Evolutionary conservation across 2,329 filamentous ascomycete genomes (phyloP).

Genomic region (Biscogniauxia marginata): DNA sequence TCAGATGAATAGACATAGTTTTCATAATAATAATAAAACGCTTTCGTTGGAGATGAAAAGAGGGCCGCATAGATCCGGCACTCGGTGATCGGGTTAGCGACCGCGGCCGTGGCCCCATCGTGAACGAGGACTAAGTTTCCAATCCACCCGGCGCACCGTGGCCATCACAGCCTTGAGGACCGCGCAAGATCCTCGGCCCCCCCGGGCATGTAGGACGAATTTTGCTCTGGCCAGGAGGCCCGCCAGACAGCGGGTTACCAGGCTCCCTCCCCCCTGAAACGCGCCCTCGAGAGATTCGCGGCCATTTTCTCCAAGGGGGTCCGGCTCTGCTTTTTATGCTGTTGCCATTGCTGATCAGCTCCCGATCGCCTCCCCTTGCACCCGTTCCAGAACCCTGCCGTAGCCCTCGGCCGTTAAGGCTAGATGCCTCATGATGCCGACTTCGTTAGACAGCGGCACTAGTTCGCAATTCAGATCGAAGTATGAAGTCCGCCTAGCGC

Average conservation of each 20-base stretch:
- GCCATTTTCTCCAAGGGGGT: conserved; percentile 2
- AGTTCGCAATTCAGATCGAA: conserved; percentile 51
- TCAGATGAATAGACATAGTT: too few relatives aligned
- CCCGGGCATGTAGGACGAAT: conserved; percentile 5
- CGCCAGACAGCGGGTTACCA: conserved; percentile 6
- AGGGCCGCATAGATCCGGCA: too few relatives aligned
- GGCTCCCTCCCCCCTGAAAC: conserved; percentile 2
- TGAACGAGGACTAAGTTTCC: too few relatives aligned
- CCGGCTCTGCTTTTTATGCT: neutral
- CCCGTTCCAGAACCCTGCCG: conserved; percentile 36
- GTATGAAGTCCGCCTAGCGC: conserved; percentile 50
- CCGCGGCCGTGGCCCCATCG: too few relatives aligned
- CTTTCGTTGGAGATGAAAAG: too few relatives aligned
- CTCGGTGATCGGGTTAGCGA: too few relatives aligned
- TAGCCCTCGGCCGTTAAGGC: conserved; percentile 64
- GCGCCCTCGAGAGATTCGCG: conserved; percentile 5
- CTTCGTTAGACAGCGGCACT: conserved; percentile 26
- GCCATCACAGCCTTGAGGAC: too few relatives aligned
- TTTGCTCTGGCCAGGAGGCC: conserved; percentile 4
- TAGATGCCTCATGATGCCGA: conserved; percentile 58
- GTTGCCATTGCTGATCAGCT: neutral
- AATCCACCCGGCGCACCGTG: too few relatives aligned
- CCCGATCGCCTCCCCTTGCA: conserved; percentile 5
- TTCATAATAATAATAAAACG: too few relatives aligned
- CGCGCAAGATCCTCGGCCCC: neutral